Evolutionary conservation across 805 yeast species (phyloP), one percentile per base, ranked within the genome.

Genomic region (Dipodascus geniculatus): DNA sequence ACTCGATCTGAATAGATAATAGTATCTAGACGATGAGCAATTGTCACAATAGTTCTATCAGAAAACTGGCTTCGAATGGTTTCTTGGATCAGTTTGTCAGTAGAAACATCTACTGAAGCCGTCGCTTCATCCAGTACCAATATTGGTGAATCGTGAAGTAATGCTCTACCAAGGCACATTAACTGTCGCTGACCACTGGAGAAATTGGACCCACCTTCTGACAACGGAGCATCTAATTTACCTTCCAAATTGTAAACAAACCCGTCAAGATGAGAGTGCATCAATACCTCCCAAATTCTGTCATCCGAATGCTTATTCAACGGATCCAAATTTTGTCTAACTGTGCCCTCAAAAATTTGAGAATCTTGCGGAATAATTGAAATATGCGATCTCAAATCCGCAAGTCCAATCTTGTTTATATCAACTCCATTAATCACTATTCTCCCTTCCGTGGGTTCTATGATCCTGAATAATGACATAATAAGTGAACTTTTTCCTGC

Each of bases 151-250:
- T 79, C 73, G 56, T 85, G 74, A 23, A 86, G 82, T 59, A 87
- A 72, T 0, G 95, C 90, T 62, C 95, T 75, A 2, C 90, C 87
- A 55, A 86, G 75, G 16, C 95, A 86, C 62, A 87, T 71, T 54
- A 87, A 71, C 66, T 87, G 96, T 59, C 85, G 76, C 68, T 87
- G 95, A 11, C 96, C 96, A 23, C 84, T 80, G 6, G 93, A 85
- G 53, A 87, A 70, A 63, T 86, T 87, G 6, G 83, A 70, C 3
- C 95, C 96, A 50, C 86, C 82, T 64, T 86, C 95, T 33, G 74
- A 71, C 22, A 85, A 68, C 51, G 72, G 68, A 1, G 82, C 76
- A 6, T 74, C 74, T 23, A 82, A 63, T 52, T 84, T 76, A 59
- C 67, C 63, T 62, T 71, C 19, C 74, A 77, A 72, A 20, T 62